Evolutionary conservation across 2,329 filamentous ascomycete genomes (phyloP), one percentile per base, ranked within the genome.

Genomic region (Scedosporium apiospermum): DNA sequence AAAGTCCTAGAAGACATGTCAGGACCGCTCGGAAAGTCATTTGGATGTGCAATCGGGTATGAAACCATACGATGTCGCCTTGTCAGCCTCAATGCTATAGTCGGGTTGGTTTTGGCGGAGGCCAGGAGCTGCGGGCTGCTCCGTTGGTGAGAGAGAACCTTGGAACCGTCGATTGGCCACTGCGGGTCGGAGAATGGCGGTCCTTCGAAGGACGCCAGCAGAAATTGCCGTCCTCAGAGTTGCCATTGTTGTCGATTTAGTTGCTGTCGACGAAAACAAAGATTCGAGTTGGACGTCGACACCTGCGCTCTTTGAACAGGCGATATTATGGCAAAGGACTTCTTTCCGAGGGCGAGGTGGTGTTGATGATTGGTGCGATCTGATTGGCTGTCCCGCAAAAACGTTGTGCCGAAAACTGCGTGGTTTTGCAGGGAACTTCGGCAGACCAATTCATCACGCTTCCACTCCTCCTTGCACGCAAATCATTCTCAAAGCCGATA

Each of bases 11-110:
- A 58, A 46, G 61, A 62, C 23, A 7, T 55, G 18, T 18, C 44
- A 49, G 44, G 44, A 18, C 16, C 14, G 44, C 44, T 49, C 30
- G 41, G 49, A n/a, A 4, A 46, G 44, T 49, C 44, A n/a, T 12
- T 9, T 6, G 16, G 3, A 49, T 49, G 6, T 2, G 3, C 44
- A 49, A 23, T 18, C n/a, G 44, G 16, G 9, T 49, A 23, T 6
- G 51, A 55, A 14, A 21, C 18, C 75, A 68, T 84, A 97, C 93
- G 93, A 97, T 67, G 91, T 96, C 66, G 90, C 90, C 77, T 92
- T 93, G 77, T 98, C 93, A 69, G 90, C 82, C 60, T 87, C 87
- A 53, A 88, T 88, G 67, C 83, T 82, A 74, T 96, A 97, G 73
- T 96, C 88, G 65, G 91, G 91, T 69, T 89, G 82, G 74, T 95